These are phyloP conservation scores for Lanmaoa pseudosensibilis DNA, from an alignment of 768 basidiomycete genomes.

Conservation along the genomic window DNA sequence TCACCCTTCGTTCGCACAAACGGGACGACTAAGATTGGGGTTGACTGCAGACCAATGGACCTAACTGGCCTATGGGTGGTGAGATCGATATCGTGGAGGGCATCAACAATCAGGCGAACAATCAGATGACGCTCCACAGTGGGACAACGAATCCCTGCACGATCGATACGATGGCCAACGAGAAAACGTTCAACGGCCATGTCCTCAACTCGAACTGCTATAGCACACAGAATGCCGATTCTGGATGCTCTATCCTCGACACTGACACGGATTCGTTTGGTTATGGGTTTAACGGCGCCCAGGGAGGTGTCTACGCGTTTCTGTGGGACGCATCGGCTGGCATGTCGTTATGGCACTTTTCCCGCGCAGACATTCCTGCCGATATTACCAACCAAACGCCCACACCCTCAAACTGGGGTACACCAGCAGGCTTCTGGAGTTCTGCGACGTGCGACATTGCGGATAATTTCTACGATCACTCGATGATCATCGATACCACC, in stretches of 20 bases:
- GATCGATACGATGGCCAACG: conserved; percentile 15
- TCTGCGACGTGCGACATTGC: conserved; percentile 47
- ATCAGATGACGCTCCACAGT: conserved; percentile 70
- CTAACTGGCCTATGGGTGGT: conserved; percentile 52
- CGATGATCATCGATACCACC: conserved; percentile 42
- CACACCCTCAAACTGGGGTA: conserved; percentile 49
- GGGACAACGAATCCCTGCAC: conserved; percentile 37
- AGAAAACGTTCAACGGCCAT: conserved; percentile 20
- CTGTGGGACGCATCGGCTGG: conserved; percentile 47
- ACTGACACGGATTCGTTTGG: conserved; percentile 41
- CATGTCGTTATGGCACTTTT: conserved; percentile 57
- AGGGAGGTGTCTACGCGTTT: conserved; percentile 58
- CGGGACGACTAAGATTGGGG: neutral
- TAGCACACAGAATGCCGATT: conserved; percentile 41
- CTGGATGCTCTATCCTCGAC: conserved; percentile 51
- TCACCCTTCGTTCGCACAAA: neutral
- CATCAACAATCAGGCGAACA: conserved; percentile 54
- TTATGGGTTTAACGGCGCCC: conserved; percentile 29
- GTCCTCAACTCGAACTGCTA: conserved; percentile 36
- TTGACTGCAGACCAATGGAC: conserved; percentile 41
- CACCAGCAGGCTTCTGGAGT: conserved; percentile 52
- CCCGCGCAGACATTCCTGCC: conserved; percentile 46
- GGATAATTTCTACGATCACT: conserved; percentile 50
- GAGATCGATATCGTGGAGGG: conserved; percentile 80
- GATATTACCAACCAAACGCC: conserved; percentile 47